These are phyloP conservation scores for Pistacia integerrima DNA, from an alignment of 345 rosid genomes.

Conservation along the genomic window DNA sequence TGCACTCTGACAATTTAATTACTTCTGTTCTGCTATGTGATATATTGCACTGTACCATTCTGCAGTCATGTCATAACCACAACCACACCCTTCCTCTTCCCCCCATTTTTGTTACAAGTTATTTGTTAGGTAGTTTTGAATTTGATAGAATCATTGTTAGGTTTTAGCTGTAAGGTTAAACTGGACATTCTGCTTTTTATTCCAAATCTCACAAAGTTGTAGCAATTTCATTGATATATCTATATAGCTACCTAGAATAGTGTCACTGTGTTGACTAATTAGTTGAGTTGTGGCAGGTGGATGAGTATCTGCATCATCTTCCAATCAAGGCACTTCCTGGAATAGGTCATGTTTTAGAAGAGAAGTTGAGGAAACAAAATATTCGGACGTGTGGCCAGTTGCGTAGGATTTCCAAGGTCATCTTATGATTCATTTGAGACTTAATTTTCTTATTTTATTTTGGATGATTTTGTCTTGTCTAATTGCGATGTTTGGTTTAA, in stretches of 20 bases:
- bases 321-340: conserved; percentile 84
- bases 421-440: conserved; percentile 4
- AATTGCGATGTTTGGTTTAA: conserved; percentile 5
- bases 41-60: not conserved
- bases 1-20: not conserved
- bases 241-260: not conserved
- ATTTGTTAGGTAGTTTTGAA: not conserved
- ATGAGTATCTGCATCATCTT: conserved; percentile 66
- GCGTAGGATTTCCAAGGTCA: conserved; percentile 74
- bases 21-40: not conserved
- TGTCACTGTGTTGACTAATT: conserved; percentile 10
- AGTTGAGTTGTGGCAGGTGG: conserved; percentile 54
- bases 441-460: conserved; percentile 1
- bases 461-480: conserved; percentile 16
- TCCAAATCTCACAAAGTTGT: not conserved
- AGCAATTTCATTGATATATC: not conserved
- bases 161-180: not conserved
- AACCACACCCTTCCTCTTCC: no score
- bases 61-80: no score
- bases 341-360: conserved; percentile 80
- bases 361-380: conserved; percentile 70
- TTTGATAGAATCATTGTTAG: not conserved
- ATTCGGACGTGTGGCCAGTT: conserved; percentile 76
- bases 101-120: not conserved
- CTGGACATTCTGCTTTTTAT: not conserved